These are phyloP conservation scores for Diaporthe citrichinensis DNA, from an alignment of 2,329 filamentous ascomycete species.

Conservation along the genomic window DNA sequence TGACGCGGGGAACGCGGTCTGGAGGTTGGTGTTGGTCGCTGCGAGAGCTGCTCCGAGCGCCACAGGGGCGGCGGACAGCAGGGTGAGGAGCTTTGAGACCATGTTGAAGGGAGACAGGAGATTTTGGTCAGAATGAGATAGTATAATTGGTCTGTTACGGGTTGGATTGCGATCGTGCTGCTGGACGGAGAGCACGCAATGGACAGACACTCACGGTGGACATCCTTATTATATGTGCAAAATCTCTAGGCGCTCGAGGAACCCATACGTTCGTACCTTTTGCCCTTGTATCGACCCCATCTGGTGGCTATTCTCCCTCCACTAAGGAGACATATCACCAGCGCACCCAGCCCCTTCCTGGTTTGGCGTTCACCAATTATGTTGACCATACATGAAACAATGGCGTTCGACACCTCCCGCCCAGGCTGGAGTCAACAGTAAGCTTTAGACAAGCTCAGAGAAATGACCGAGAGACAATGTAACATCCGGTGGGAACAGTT, in stretches of 20 bases:
- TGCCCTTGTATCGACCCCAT: not conserved
- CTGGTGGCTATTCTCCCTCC: not conserved
- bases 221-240: constrained; percentile 11
- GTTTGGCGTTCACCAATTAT: not conserved
- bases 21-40: constrained; percentile 26
- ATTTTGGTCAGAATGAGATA: not conserved
- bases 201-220: not conserved
- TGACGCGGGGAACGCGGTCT: constrained; percentile 52
- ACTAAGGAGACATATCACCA: not conserved
- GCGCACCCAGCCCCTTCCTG: not conserved
- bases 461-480: constrained; percentile 17
- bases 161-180: not conserved
- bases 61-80: constrained; percentile 16
- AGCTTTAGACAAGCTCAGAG: constrained; percentile 5
- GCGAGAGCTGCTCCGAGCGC: constrained; percentile 22
- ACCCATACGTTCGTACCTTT: not conserved
- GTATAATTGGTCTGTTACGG: not conserved
- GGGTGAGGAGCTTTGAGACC: constrained; percentile 9
- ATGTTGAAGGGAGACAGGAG: not conserved
- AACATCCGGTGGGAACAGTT: constrained; percentile 13
- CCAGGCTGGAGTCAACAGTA: not conserved
- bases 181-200: not conserved
- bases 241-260: not conserved
- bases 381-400: constrained; percentile 27
- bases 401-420: not conserved